Conservation (phyloP, 495 filamentous ascomycete genomes). For the Penicillium goetzii region DNA sequence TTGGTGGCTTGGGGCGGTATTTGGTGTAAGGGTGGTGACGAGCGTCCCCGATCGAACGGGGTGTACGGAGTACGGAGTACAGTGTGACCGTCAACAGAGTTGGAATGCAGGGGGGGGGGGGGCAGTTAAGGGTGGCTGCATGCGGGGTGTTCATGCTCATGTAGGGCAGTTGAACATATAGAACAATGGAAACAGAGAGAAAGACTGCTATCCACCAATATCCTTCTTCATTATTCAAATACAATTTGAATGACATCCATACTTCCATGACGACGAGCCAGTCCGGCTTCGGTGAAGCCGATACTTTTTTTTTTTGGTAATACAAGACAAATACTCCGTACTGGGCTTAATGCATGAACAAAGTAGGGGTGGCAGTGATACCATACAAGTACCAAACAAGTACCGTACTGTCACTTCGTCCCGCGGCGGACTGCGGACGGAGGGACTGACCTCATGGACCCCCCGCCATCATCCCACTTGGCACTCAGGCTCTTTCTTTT, state of each 20-base stretch:
- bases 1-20: constrained; percentile 5
- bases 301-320: background rate
- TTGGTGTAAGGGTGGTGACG: background rate
- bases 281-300: constrained; percentile 8
- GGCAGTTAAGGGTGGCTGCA: background rate
- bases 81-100: background rate
- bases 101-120: background rate
- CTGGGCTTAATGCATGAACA: background rate
- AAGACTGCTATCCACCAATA: too few relatives aligned
- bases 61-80: too few relatives aligned
- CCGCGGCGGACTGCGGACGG: background rate
- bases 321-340: background rate
- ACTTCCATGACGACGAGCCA: background rate
- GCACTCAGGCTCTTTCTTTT: constrained; percentile 18
- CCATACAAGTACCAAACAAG: background rate
- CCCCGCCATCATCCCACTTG: constrained; percentile 29
- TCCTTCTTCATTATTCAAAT: too few relatives aligned
- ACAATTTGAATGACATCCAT: background rate
- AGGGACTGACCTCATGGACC: constrained; percentile 46
- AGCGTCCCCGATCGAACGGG: background rate
- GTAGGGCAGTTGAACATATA: background rate
- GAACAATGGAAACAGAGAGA: background rate
- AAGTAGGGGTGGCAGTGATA: background rate
- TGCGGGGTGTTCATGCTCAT: constrained; percentile 11
- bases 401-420: background rate